A percentile compares a stretch with the other conserved stretches of the same genome.
These are phyloP conservation scores for Aspergillus thermomutatus DNA, from an alignment of 2,329 filamentous ascomycete species.

Conservation along the genomic window DNA sequence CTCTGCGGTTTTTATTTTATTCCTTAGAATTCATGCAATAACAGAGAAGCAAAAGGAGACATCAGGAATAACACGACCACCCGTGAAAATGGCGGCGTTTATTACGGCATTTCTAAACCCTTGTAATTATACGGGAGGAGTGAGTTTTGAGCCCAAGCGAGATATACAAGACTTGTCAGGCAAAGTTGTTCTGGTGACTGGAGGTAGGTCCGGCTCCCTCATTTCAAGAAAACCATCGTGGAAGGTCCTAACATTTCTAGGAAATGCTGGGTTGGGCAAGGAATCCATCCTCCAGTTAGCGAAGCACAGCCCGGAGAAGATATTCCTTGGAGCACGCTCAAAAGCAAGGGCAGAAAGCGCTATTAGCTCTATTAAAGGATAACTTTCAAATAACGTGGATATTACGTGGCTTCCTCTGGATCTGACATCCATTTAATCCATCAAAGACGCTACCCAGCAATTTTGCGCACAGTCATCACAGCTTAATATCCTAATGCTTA, in stretches of 20 bases:
- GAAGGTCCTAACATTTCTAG: conserved; percentile 26
- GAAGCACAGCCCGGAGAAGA: conserved; percentile 38
- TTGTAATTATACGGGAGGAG: conserved; percentile 1
- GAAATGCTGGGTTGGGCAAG: conserved; percentile 49
- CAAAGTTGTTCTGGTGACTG: no score
- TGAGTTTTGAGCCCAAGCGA: conserved; percentile 27
- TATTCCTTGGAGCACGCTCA: conserved; percentile 37
- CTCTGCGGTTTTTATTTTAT: no score
- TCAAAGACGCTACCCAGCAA: no score
- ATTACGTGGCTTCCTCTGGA: conserved; percentile 35
- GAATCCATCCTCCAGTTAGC: conserved; percentile 41
- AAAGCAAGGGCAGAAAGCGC: conserved; percentile 15
- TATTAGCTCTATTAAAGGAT: conserved; percentile 10
- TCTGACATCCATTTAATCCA: conserved; percentile 37
- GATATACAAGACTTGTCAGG: conserved; percentile 32
- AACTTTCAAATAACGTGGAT: conserved; percentile 12
- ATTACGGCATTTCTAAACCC: no score
- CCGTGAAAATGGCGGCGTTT: no score
- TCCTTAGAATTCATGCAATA: no score
- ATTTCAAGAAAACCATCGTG: not conserved
- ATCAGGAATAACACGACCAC: no score
- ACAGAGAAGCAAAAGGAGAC: no score
- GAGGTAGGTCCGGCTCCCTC: no score
- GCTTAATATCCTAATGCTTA: conserved; percentile 39
- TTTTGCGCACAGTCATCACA: no score